Percentiles rank a stretch among this genome's conserved stretches.
phyloP scores from a whole-genome alignment of 768 basidiomycete genomes.

The Serendipita sp. region DNA sequence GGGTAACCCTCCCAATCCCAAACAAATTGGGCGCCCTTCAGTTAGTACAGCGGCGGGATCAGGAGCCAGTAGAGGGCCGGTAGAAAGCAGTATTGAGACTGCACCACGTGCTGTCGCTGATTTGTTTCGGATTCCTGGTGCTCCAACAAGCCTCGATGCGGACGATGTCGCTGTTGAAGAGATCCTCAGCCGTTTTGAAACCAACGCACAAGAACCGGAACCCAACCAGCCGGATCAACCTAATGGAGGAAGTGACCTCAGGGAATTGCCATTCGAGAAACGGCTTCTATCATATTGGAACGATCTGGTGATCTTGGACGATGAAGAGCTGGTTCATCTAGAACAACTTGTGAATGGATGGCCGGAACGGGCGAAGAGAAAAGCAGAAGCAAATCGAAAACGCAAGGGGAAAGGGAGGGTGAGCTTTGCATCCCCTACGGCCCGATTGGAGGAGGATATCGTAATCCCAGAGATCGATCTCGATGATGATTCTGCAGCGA shows the following conservation, averaged over 20 bases:
- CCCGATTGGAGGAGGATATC: too few relatives aligned
- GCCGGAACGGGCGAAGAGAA: background rate
- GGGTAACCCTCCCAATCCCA: background rate
- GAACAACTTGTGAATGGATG: background rate
- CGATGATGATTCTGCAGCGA: too few relatives aligned
- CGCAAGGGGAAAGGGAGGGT: conserved; percentile 4
- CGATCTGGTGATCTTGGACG: background rate
- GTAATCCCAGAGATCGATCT: too few relatives aligned
- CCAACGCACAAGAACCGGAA: background rate
- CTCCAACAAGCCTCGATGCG: background rate
- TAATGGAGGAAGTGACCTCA: too few relatives aligned
- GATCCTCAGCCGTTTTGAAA: background rate
- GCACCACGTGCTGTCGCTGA: background rate
- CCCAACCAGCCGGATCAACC: too few relatives aligned
- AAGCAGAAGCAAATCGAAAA: background rate
- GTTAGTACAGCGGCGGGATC: background rate
- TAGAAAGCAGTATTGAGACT: background rate
- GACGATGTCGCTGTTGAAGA: conserved; percentile 1
- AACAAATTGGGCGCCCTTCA: background rate
- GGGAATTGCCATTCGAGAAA: too few relatives aligned
- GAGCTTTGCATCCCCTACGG: background rate
- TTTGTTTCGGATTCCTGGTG: background rate
- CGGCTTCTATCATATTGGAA: too few relatives aligned
- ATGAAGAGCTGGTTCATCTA: background rate
- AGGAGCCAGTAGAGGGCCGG: background rate